Evolutionary conservation across 2,329 filamentous ascomycete genomes (phyloP).

Genomic region (Fusarium proliferatum): DNA sequence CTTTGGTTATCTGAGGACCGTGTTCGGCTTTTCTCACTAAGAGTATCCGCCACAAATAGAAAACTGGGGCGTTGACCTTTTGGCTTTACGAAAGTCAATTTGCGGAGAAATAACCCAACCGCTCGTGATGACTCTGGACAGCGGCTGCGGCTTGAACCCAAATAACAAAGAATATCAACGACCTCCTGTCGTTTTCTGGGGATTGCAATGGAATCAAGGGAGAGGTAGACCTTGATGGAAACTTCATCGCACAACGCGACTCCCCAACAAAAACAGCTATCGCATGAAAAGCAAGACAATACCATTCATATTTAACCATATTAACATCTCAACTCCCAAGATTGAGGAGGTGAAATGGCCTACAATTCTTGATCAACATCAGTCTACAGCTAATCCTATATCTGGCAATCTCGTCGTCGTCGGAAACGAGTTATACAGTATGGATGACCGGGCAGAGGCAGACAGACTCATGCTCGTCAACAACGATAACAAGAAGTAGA

Average conservation of each 20-base stretch:
- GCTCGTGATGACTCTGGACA: neutral
- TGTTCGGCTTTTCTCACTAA: neutral
- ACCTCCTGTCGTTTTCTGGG: neutral
- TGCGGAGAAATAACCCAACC: neutral
- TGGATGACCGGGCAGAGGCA: neutral
- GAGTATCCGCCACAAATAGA: neutral
- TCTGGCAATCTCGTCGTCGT: neutral
- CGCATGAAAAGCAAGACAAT: neutral
- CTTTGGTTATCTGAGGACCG: neutral
- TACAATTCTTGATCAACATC: neutral
- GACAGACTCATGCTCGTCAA: neutral
- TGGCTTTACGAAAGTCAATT: neutral
- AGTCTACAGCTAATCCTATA: accelerated
- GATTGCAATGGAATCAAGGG: neutral
- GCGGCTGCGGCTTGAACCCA: neutral
- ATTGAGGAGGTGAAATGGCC: accelerated
- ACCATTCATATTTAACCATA: neutral
- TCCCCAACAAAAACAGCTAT: neutral
- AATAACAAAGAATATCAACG: neutral
- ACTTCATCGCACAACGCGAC: neutral
- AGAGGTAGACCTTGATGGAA: neutral
- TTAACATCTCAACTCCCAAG: neutral
- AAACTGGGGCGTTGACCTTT: neutral
- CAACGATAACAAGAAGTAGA: neutral
- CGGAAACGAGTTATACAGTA: neutral